Percentiles rank a stretch among this genome's conserved stretches.
phyloP scores from a whole-genome alignment of 1,284 basidiomycete genomes.

The Tausonia pullulans region DNA sequence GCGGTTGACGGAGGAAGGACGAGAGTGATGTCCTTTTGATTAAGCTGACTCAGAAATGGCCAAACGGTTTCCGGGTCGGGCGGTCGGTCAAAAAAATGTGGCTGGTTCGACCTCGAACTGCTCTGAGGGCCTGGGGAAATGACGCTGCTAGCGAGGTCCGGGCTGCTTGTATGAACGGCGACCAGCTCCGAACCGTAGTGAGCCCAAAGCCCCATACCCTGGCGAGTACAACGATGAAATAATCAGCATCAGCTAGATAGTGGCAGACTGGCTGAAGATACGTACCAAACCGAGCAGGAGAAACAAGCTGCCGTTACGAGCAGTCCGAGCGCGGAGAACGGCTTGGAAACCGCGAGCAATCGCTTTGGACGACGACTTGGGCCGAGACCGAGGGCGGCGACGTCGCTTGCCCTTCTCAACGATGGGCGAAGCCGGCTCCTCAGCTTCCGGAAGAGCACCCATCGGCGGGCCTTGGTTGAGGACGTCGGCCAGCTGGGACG shows the following conservation, averaged over 20 bases:
- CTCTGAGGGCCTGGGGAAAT: too few species aligned
- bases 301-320: conserved; percentile 66
- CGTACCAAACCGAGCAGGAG: conserved; percentile 43
- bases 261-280: conserved; percentile 6
- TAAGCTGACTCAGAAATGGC: neutral
- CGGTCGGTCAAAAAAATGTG: neutral
- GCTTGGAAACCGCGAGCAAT: conserved; percentile 14
- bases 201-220: neutral
- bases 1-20: neutral
- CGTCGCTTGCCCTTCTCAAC: too few species aligned
- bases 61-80: neutral
- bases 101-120: too few species aligned
- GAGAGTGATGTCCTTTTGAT: neutral
- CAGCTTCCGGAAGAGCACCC: neutral
- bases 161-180: neutral
- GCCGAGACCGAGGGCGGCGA: neutral
- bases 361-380: conserved; percentile 10
- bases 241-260: neutral
- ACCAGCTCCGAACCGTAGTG: neutral
- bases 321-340: conserved; percentile 56
- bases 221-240: conserved; percentile 12
- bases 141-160: neutral
- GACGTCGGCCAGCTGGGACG: conserved; percentile 56
- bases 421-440: too few species aligned
- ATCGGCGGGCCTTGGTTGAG: conserved; percentile 47